Evolutionary conservation across 2,329 filamentous ascomycete genomes (phyloP).

Genomic region (Fusarium newnesense): DNA sequence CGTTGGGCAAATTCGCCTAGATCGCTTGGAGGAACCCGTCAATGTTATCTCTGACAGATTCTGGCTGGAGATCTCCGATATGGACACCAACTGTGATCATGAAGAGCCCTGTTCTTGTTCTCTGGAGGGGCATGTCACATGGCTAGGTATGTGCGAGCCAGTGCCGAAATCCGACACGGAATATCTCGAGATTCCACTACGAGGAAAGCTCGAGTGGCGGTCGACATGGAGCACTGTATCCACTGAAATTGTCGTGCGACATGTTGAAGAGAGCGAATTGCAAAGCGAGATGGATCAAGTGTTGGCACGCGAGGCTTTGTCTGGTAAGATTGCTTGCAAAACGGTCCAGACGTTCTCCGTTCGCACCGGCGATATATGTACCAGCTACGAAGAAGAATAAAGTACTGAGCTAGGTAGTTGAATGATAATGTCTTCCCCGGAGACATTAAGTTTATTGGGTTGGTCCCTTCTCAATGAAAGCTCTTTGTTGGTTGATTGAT

Average conservation of each 20-base stretch:
- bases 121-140: background rate
- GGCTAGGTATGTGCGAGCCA: background rate
- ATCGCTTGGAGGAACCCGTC: background rate
- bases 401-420: too few relatives aligned
- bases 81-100: too few relatives aligned
- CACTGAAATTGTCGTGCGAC: background rate
- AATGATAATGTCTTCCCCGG: too few relatives aligned
- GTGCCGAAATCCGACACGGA: too few relatives aligned
- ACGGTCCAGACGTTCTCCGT: background rate
- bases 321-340: background rate
- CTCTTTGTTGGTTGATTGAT: background rate
- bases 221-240: rapidly evolving
- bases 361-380: rapidly evolving
- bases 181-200: background rate
- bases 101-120: rapidly evolving
- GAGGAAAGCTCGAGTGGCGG: background rate
- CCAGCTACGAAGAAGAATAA: background rate
- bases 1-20: background rate
- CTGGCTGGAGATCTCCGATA: background rate
- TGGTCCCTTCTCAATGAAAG: too few relatives aligned
- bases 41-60: background rate
- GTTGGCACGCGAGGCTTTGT: background rate
- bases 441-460: too few relatives aligned
- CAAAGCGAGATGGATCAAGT: background rate
- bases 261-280: background rate